Base-by-base conservation (phyloP, 2,329 filamentous ascomycete species). In the Fusarium sambucinum region DNA sequence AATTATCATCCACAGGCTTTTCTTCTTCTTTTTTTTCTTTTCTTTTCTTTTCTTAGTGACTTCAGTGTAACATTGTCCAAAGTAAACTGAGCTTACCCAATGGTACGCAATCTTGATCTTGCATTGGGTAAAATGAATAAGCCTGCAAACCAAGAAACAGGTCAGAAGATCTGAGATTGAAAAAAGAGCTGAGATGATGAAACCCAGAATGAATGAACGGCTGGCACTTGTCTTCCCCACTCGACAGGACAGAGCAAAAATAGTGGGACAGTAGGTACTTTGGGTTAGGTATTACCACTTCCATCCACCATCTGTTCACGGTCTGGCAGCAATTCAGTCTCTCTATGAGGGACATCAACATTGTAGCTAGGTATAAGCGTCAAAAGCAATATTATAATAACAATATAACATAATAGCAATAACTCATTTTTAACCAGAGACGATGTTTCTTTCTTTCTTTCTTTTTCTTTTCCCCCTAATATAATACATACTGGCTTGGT, bases 121-220 rank as follows among this genome's bases (percentile, higher is more conserved):
- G 17, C n/a, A 10, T 38, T 55, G 47, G 47, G 17, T 27, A 17
- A 25, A 50, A 35, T 32, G 47, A 14, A 27, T 35, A 38, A 47
- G 19, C 23, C 51, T 63, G 29, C 30, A 55, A 37, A 27, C 37
- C 48, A 60, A 60, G 33, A 50, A 46, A 37, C 14, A 35, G 52
- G 45, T 47, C 19, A 38, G 25, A n/a, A 55, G 45, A 66, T 66
- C 62, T 62, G 7, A 62, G 61, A 62, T 61, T 23, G 8, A 61
- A 37, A 46, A 30, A 47, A 54, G 41, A 32, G 35, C 21, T 54
- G 46, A 55, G 61, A 66, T 65, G 12, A 17, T 17, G 11, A 6
- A 16, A 32, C 55, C 33, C 41, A 32, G 37, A 29, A 23, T 37
- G 29, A 47, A n/a, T n/a, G 19, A 7, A 27, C 8, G 27, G 27